These are phyloP conservation scores for Mycena alexandri DNA, from an alignment of 768 basidiomycete genomes.

Conservation along the genomic window DNA sequence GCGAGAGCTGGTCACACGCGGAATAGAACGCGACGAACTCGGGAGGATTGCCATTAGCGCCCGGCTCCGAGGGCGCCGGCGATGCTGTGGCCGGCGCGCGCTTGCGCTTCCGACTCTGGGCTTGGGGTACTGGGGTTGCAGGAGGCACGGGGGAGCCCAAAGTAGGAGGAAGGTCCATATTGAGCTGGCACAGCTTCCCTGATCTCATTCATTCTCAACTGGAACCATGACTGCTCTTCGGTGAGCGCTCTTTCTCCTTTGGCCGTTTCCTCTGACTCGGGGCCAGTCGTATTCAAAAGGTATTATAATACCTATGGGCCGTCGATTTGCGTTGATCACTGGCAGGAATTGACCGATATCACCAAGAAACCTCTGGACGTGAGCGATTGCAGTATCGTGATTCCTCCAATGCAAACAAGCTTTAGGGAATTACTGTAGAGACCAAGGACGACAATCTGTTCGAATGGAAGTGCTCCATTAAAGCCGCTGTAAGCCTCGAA, in stretches of 20 bases:
- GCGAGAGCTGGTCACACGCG: conserved; percentile 8
- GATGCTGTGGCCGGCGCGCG: conserved; percentile 64
- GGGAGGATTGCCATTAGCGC: conserved; percentile 50
- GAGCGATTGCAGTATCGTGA: conserved; percentile 34
- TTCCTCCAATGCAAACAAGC: conserved; percentile 28
- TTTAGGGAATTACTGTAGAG: conserved; percentile 72
- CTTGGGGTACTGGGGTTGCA: conserved; percentile 31
- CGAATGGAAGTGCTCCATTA: conserved; percentile 83
- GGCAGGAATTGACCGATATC: conserved; percentile 77
- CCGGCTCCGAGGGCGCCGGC: conserved; percentile 70
- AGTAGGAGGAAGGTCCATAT: conserved; percentile 32
- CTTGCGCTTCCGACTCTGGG: conserved; percentile 68
- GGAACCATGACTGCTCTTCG: conserved; percentile 55
- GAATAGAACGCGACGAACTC: conserved; percentile 47
- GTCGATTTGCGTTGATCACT: conserved; percentile 24
- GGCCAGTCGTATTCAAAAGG: conserved; percentile 81
- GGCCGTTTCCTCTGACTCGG: conserved; percentile 17
- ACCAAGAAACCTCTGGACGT: conserved; percentile 75
- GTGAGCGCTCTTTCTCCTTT: conserved; percentile 43
- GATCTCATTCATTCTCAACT: conserved; percentile 15
- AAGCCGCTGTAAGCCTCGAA: conserved; percentile 70
- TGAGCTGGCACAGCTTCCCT: conserved; percentile 1
- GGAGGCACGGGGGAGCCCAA: conserved; percentile 13
- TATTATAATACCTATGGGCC: conserved; percentile 41
- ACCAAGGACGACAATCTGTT: conserved; percentile 80